Evolutionary conservation across 768 basidiomycete genomes (phyloP), one percentile per base, ranked within the genome.

Genomic region (Pisolithus tinctorius): DNA sequence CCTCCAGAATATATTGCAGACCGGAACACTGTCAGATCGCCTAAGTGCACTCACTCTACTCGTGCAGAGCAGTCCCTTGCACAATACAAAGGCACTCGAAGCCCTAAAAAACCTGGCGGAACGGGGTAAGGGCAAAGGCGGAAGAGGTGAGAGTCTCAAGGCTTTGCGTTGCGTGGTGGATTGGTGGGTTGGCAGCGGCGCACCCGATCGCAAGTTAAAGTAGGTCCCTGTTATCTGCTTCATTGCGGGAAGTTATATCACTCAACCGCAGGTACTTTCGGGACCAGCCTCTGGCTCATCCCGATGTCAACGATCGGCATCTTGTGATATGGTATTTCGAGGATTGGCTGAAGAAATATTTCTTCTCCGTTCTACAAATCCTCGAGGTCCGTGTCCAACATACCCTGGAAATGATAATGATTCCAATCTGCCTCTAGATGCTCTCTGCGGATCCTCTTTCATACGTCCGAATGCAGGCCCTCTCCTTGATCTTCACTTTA

Each of bases 101-200:
- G 78, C 76, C 2, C 68, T 97, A 49, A 81, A 82, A 62, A 69
- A 68, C 3, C 84, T 95, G 85, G 82, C 87, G 1, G 87, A 88
- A 62, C 71, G 78, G 34, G 85, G 86, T 0, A 82, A 86, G 54
- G 85, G 84, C 0, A 91, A 90, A 60, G 92, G 91, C 38, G 90
- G 91, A 3, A 77, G 94, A n/a, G 93, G 93, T 47, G 94, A 97
- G 71, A 84, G 88, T 58, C 65, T 96, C 41, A 93, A 94, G 57
- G 93, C 94, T 3, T 63, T 95, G 49, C 77, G 94, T 40, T 95
- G 93, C 55, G 76, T 99, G 52, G 84, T 90, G 30, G 95, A 98
- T 78, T 97, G 95, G 93, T 96, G 93, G 92, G 80, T 88, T 43
- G 93, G 93, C 30, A 94, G 93, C 23, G 92, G 92, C n/a, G 88